Conservation (phyloP, 179 eudicot species). For the Actinidia polygama region DNA sequence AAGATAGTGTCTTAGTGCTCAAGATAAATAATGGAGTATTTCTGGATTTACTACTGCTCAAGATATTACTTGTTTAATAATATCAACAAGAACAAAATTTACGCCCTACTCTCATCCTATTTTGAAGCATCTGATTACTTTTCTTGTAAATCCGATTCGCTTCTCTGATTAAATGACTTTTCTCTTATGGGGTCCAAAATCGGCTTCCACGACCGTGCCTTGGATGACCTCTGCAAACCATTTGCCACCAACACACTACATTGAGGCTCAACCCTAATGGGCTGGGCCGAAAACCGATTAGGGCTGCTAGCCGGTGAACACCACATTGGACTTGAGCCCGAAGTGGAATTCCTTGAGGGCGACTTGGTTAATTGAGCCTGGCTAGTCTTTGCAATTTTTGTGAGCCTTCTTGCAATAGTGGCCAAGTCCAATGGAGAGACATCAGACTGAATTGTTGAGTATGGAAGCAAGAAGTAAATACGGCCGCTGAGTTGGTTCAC, state of each 20-base stretch:
- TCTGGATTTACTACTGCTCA: no score
- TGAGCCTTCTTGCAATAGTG: conserved; percentile 32
- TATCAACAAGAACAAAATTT: background rate
- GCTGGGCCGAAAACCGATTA: background rate
- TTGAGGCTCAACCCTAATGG: background rate
- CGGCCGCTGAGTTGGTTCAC: no score
- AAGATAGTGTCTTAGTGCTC: no score
- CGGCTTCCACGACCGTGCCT: conserved; percentile 38
- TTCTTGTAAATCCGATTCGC: conserved; percentile 36
- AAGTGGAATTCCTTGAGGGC: background rate
- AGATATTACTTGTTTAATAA: no score
- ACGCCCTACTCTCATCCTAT: background rate
- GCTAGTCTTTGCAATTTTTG: conserved; percentile 26
- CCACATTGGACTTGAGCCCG: conserved; percentile 6
- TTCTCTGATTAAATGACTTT: conserved; percentile 31
- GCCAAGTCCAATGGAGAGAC: conserved; percentile 39
- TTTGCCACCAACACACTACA: background rate
- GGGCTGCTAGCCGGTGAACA: conserved; percentile 26
- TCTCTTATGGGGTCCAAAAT: conserved; percentile 39
- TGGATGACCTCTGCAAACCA: background rate
- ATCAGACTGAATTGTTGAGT: conserved; percentile 23
- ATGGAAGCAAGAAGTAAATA: no score
- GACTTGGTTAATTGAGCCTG: background rate
- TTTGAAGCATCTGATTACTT: background rate
- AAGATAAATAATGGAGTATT: no score